phyloP scores from a whole-genome alignment of 768 basidiomycete species.

The Phylloporus sp. region DNA sequence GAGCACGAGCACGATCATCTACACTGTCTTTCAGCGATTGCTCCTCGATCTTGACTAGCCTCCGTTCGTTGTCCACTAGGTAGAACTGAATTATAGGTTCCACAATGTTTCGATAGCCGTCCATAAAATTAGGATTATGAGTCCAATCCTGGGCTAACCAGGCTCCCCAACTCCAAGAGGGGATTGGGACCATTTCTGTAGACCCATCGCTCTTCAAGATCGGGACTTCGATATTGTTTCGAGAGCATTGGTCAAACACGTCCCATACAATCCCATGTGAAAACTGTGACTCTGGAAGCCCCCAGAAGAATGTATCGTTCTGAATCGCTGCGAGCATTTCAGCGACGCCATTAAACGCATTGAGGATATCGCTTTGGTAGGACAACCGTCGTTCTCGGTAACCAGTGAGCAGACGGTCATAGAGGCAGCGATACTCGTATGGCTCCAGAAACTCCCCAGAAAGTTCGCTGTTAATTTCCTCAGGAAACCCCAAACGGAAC shows the following conservation, averaged over 20 bases:
- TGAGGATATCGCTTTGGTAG: slow-evolving; percentile 14
- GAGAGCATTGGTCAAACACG: neutral
- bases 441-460: neutral
- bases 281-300: slow-evolving; percentile 14
- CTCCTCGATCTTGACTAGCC: neutral
- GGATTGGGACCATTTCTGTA: slow-evolving; percentile 3
- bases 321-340: slow-evolving; percentile 9
- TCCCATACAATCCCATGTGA: slow-evolving; percentile 13
- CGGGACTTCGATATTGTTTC: slow-evolving; percentile 1
- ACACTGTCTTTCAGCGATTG: neutral
- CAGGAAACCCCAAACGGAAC: neutral
- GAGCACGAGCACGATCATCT: neutral
- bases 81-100: slow-evolving; percentile 6
- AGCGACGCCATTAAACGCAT: slow-evolving; percentile 14
- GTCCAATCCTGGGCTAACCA: slow-evolving; percentile 1
- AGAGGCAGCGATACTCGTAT: neutral
- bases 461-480: neutral
- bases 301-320: slow-evolving; percentile 12
- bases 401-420: neutral
- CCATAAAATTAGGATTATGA: neutral
- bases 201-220: slow-evolving; percentile 4
- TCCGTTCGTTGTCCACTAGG: slow-evolving; percentile 2
- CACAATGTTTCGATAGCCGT: neutral
- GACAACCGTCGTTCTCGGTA: slow-evolving; percentile 12
- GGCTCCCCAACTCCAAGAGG: slow-evolving; percentile 20